A percentile compares a stretch with the other conserved stretches of the same genome.
Evolutionary conservation across 805 yeast genomes (phyloP).

Genomic region (Clavispora santaluciae): DNA sequence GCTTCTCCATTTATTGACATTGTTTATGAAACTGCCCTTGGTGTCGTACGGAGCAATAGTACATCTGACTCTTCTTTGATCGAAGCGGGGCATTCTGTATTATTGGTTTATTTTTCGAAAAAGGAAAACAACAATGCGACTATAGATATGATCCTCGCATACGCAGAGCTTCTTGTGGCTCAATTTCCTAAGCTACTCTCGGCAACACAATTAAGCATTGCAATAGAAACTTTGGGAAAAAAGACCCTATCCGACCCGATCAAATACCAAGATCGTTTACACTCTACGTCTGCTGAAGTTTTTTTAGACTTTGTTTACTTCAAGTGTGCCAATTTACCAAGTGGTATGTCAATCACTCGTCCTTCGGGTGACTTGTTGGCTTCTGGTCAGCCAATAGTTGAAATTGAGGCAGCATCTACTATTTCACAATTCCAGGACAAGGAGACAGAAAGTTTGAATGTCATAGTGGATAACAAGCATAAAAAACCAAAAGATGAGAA

Average conservation of each 20-base stretch:
- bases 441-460: slow-evolving; percentile 14
- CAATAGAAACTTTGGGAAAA: slow-evolving; percentile 52
- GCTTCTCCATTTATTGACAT: slow-evolving; percentile 17
- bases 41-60: slow-evolving; percentile 22
- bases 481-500: slow-evolving; percentile 29
- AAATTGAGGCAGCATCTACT: slow-evolving; percentile 34
- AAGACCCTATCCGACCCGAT: slow-evolving; percentile 26
- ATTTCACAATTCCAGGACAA: slow-evolving; percentile 23
- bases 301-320: slow-evolving; percentile 41
- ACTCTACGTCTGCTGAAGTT: slow-evolving; percentile 22
- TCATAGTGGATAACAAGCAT: slow-evolving; percentile 25
- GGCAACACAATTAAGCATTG: slow-evolving; percentile 50
- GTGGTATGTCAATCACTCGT: slow-evolving; percentile 24
- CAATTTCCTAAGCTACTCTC: slow-evolving; percentile 59
- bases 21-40: slow-evolving; percentile 29
- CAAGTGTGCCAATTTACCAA: slow-evolving; percentile 32
- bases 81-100: slow-evolving; percentile 64
- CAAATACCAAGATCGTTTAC: slow-evolving; percentile 3
- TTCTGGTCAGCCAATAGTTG: slow-evolving; percentile 37
- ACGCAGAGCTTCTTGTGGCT: slow-evolving; percentile 41
- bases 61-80: slow-evolving; percentile 29
- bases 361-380: slow-evolving; percentile 14
- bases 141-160: slow-evolving; percentile 25
- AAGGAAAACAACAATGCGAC: slow-evolving; percentile 13
- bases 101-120: slow-evolving; percentile 33